These are phyloP conservation scores for Phialophora expanda DNA, from an alignment of 2,329 filamentous ascomycete genomes.

Conservation along the genomic window DNA sequence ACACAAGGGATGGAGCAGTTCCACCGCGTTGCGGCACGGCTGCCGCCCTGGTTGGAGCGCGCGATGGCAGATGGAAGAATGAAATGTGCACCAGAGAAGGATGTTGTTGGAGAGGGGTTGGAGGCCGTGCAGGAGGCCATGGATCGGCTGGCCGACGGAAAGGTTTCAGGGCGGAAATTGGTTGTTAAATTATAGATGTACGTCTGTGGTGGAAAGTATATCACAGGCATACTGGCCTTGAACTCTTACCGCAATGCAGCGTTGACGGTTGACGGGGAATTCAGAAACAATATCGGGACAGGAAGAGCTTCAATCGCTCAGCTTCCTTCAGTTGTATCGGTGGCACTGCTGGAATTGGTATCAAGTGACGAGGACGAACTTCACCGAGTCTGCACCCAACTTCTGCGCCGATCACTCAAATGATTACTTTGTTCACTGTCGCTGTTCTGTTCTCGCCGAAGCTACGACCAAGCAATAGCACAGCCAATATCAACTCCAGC, in stretches of 20 bases:
- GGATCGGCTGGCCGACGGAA: constrained; percentile 10
- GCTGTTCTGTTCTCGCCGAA: background rate
- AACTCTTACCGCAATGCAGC: background rate
- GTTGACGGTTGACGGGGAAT: background rate
- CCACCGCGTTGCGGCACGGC: background rate
- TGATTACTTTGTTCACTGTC: background rate
- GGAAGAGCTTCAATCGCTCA: background rate
- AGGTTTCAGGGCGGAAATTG: constrained; percentile 10
- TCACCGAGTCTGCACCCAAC: background rate
- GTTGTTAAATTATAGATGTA: background rate
- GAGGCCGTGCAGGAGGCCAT: constrained; percentile 6
- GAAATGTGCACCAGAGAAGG: constrained; percentile 6
- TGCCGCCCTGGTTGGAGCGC: constrained; percentile 4
- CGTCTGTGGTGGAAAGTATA: background rate
- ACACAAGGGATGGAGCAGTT: background rate
- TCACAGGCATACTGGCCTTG: background rate
- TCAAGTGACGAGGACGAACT: background rate
- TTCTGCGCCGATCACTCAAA: background rate
- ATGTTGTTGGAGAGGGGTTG: constrained; percentile 3
- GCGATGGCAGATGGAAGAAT: constrained; percentile 4
- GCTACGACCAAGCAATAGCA: constrained; percentile 1
- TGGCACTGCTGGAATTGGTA: background rate
- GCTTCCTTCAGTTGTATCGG: background rate
- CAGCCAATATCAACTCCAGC: background rate
- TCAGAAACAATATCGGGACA: background rate